phyloP scores from a whole-genome alignment of 2,329 filamentous ascomycete species.

The Cladosporium sphaerospermum region DNA sequence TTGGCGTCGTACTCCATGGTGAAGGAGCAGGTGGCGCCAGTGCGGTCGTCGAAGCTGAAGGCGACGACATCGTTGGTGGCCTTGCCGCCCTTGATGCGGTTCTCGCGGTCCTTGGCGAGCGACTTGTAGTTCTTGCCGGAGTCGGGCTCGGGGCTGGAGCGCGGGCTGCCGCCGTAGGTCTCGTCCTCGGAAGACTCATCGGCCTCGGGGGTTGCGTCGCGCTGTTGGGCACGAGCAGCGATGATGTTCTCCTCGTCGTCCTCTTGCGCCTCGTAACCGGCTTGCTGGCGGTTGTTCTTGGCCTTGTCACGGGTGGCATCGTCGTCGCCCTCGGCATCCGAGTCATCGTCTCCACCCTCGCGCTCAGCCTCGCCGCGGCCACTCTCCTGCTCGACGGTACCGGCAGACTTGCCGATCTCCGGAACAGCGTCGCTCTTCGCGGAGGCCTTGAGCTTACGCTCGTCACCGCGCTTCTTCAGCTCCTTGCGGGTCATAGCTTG shows the following conservation, averaged over 20 bases:
- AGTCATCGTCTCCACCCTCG: constrained; percentile 61
- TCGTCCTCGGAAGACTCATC: constrained; percentile 57
- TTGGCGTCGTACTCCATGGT: constrained; percentile 74
- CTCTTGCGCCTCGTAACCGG: constrained; percentile 82
- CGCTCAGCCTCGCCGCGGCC: constrained; percentile 39
- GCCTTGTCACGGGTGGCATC: constrained; percentile 64
- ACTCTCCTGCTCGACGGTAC: constrained; percentile 47
- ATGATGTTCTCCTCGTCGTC: constrained; percentile 85
- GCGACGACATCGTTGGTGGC: constrained; percentile 59
- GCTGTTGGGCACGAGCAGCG: constrained; percentile 55
- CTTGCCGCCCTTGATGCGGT: constrained; percentile 55
- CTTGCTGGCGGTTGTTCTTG: constrained; percentile 69
- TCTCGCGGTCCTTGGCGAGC: constrained; percentile 48
- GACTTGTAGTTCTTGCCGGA: constrained; percentile 35
- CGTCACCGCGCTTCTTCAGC: constrained; percentile 67
- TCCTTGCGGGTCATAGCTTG: constrained; percentile 67
- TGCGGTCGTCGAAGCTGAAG: constrained; percentile 73
- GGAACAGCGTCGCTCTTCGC: constrained; percentile 62
- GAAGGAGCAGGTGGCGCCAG: constrained; percentile 70
- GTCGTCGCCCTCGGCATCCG: constrained; percentile 50
- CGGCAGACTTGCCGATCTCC: constrained; percentile 62
- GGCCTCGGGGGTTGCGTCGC: constrained; percentile 52
- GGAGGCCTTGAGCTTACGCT: constrained; percentile 48
- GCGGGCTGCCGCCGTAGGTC: constrained; percentile 42
- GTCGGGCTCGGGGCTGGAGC: constrained; percentile 31